A percentile compares a stretch with the other conserved stretches of the same genome.
These are phyloP conservation scores for Thozetella sp. DNA, from an alignment of 495 filamentous ascomycete species.

Conservation along the genomic window DNA sequence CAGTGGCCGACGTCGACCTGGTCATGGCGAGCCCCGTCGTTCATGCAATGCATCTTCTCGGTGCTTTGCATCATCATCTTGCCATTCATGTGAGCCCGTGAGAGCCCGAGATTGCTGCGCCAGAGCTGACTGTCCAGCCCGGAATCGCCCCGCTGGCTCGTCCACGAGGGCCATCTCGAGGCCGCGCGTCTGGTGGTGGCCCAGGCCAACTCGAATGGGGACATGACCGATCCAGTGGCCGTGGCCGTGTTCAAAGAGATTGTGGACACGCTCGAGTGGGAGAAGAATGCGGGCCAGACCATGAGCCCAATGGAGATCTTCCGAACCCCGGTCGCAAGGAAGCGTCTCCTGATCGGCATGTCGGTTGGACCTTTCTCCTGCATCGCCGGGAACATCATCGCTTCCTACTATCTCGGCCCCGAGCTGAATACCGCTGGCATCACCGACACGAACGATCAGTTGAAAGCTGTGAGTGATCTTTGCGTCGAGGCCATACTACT, in stretches of 20 bases:
- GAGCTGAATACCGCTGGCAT: slow-evolving; percentile 51
- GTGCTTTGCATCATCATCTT: slow-evolving; percentile 43
- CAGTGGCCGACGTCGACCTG: slow-evolving; percentile 45
- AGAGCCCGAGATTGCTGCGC: background rate
- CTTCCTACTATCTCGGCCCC: slow-evolving; percentile 47
- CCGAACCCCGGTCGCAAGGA: slow-evolving; percentile 40
- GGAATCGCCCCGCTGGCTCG: slow-evolving; percentile 52
- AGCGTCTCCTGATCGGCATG: slow-evolving; percentile 46
- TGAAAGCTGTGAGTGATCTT: slow-evolving; percentile 41
- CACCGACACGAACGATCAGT: slow-evolving; percentile 34
- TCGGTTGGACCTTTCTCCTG: slow-evolving; percentile 44
- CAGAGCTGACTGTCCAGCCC: slow-evolving; percentile 21
- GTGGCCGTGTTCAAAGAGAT: slow-evolving; percentile 44
- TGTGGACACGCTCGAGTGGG: slow-evolving; percentile 42
- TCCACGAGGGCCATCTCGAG: slow-evolving; percentile 36
- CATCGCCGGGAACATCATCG: slow-evolving; percentile 53
- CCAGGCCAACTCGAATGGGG: slow-evolving; percentile 47
- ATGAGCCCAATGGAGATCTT: slow-evolving; percentile 42
- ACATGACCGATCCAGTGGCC: slow-evolving; percentile 37
- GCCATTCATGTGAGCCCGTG: slow-evolving; percentile 37
- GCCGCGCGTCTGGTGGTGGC: slow-evolving; percentile 35
- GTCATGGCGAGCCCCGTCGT: slow-evolving; percentile 49
- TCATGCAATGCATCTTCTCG: slow-evolving; percentile 48
- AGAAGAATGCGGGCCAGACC: slow-evolving; percentile 40
- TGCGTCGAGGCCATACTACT: background rate